Evolutionary conservation across 176 grass and related monocot genomes (phyloP).

Genomic region (Carex cristatella): DNA sequence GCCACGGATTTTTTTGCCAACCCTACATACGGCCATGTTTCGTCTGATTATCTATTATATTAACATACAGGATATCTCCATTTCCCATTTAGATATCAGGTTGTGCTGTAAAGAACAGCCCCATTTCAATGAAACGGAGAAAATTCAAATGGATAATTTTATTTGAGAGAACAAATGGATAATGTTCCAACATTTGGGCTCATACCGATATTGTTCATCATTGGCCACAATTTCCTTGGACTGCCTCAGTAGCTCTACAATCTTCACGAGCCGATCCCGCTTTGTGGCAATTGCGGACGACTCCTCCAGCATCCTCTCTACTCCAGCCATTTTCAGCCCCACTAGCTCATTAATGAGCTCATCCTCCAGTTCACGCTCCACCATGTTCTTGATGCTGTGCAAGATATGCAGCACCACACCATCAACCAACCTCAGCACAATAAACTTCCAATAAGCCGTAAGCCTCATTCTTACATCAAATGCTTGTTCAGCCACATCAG

Average conservation of each 20-base stretch:
- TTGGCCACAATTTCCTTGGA: constrained; percentile 19
- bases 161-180: too few species aligned
- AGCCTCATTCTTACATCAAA: constrained; percentile 26
- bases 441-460: constrained; percentile 17
- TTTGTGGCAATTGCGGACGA: background rate
- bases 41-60: too few species aligned
- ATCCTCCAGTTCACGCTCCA: constrained; percentile 4
- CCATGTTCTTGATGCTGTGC: constrained; percentile 14
- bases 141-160: too few species aligned
- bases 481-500: constrained; percentile 5
- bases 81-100: too few species aligned
- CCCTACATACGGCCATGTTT: too few species aligned
- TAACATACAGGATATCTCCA: too few species aligned
- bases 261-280: constrained; percentile 14
- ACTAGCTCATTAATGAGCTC: constrained; percentile 14
- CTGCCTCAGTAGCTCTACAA: constrained; percentile 11
- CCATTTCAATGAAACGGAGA: too few species aligned
- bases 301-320: constrained; percentile 31
- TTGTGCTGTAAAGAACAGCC: too few species aligned
- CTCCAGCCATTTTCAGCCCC: background rate
- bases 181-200: too few species aligned
- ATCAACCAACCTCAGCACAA: background rate
- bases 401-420: background rate
- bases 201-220: background rate
- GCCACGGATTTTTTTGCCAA: too few species aligned